A percentile compares a stretch with the other conserved stretches of the same genome.
These are phyloP conservation scores for Dioscorea cayenensis DNA, from an alignment of 116 monocot genomes.

Conservation along the genomic window DNA sequence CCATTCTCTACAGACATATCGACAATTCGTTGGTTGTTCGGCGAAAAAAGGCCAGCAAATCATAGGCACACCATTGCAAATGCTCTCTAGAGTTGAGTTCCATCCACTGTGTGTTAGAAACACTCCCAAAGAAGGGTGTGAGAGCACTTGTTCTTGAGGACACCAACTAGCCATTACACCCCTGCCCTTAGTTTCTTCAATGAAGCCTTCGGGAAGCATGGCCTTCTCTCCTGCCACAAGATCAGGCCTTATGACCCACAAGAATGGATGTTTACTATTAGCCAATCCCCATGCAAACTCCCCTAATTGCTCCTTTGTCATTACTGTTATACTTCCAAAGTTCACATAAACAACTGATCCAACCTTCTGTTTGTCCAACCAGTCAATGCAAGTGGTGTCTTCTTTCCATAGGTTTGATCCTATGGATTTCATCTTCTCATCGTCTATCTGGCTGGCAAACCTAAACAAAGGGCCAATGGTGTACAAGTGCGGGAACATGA, in stretches of 20 bases:
- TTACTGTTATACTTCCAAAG: constrained; percentile 18
- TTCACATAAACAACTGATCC: constrained; percentile 20
- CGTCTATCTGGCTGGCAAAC: neutral
- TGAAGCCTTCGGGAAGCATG: constrained; percentile 6
- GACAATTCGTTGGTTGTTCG: constrained; percentile 32
- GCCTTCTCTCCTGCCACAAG: constrained; percentile 2
- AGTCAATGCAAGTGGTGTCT: constrained; percentile 7
- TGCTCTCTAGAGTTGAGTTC: constrained; percentile 29
- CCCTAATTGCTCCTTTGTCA: constrained; percentile 8
- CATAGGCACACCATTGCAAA: constrained; percentile 38
- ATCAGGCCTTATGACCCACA: constrained; percentile 24
- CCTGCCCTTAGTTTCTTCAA: constrained; percentile 7
- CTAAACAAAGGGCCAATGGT: constrained; percentile 10
- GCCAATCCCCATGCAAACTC: constrained; percentile 23
- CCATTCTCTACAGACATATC: constrained; percentile 21
- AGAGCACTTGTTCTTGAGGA: constrained; percentile 19
- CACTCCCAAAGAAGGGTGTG: constrained; percentile 12
- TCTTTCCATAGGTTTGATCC: constrained; percentile 17
- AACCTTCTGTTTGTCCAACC: constrained; percentile 8
- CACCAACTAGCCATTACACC: constrained; percentile 18
- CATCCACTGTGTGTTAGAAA: constrained; percentile 27
- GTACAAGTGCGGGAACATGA: constrained; percentile 12
- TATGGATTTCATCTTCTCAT: neutral
- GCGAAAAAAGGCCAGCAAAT: constrained; percentile 55
- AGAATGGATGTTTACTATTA: constrained; percentile 2